Conservation (phyloP, 768 basidiomycete genomes). For the Leccinum broughii region DNA sequence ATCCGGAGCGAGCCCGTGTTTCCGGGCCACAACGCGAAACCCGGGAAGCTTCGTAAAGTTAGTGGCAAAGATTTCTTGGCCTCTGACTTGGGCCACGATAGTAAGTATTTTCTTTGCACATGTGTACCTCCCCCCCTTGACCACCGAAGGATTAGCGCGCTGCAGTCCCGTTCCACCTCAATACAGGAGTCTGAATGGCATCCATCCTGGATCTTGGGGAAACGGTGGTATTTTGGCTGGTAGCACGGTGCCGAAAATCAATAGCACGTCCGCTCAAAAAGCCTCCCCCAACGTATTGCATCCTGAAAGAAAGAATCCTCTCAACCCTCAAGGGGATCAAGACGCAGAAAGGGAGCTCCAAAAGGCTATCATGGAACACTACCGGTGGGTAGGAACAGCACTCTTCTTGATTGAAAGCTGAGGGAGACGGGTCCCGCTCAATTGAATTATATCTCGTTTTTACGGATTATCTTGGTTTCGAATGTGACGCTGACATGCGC, state of each 20-base stretch:
- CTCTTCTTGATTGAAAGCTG: not conserved
- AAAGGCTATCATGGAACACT: constrained; percentile 79
- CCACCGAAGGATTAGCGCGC: not conserved
- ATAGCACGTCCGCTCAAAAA: not conserved
- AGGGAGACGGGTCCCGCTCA: not conserved
- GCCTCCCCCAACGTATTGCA: not conserved
- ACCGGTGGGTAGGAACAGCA: constrained; percentile 47
- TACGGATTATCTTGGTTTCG: not conserved
- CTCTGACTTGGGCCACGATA: constrained; percentile 14
- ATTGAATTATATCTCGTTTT: not conserved
- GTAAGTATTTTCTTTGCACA: not conserved
- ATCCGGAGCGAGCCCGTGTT: constrained; percentile 7
- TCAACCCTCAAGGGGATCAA: constrained; percentile 75
- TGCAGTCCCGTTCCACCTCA: not conserved
- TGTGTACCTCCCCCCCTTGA: not conserved
- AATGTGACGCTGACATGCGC: constrained; percentile 9
- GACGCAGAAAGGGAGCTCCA: constrained; percentile 81
- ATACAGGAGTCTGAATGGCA: not conserved
- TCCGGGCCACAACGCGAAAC: not conserved
- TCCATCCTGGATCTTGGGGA: not conserved
- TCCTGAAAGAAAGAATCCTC: constrained; percentile 18
- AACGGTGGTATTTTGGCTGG: not conserved
- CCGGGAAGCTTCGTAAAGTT: not conserved
- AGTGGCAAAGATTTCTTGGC: constrained; percentile 1
- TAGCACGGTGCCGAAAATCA: not conserved